Evolutionary conservation across 164 flowering plant genomes (phyloP), one percentile per base, ranked within the genome.

Genomic region (Cinnamomum chago): DNA sequence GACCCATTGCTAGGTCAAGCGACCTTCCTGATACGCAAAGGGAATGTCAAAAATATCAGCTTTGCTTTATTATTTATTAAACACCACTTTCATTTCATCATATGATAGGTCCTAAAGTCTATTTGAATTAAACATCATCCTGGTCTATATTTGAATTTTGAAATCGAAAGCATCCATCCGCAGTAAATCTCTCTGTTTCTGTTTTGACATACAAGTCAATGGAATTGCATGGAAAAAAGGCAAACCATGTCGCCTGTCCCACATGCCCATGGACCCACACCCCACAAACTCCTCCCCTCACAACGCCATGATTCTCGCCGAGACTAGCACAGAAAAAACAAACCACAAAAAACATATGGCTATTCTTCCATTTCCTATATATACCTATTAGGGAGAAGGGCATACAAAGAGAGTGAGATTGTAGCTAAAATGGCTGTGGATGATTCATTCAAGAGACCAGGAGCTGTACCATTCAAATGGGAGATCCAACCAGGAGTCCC

Each of bases 401-500:
- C 60, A 69, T 11, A 47, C 58, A 50, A 25, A 47, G 18, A 18
- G 71, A 47, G 72, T 15, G 17, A 9, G 47, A 40, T 40, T 40
- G 11, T 40, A 40, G 47, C 47, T 40, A 50, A 68, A 3, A 50
- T 70, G 25, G 58, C 15, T 2, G 20, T 22, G 18, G 72, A 70
- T 70, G 72, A 70, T 23, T 70, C 72, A 18, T 73, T 62, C 58
- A 73, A 73, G 75, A 35, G 67, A 62, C 55, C 68, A 12, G 68
- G 68, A 22, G 6, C 68, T 15, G 68, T 73, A 13, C 75, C 75
- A 15, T 72, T 72, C 75, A 72, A 72, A 40, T 72, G 75, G 75
- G 75, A 72, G 67, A 72, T 72, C 28, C 68, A 24, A n/a, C 75
- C 75, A 10, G 75, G 75, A 35, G 30, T 65, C 47, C 75, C 75